Base-by-base conservation (phyloP, 352 stramenopile genomes). In the Globisporangium takayamanum region DNA sequence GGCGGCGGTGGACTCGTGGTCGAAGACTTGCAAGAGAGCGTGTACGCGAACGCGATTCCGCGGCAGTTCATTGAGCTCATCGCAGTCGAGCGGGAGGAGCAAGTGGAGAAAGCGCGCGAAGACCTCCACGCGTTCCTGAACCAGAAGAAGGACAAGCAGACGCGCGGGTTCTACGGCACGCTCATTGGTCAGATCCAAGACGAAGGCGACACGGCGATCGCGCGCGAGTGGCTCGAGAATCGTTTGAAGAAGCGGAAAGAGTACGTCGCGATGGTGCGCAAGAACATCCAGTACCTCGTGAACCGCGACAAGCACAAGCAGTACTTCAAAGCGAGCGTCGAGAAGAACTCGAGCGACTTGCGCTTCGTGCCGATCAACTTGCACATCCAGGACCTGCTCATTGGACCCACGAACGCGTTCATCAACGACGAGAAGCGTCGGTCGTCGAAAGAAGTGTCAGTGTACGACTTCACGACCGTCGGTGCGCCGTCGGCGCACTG, bases 111-210 rank as follows among this genome's bases (percentile, higher is more conserved):
- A 53, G 85, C 85, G 3, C 77, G 79, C 3, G 78, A 88, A 46
- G 83, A 95, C n/a, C 60, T 95, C 18, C 74, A 89, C 42, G 70
- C 61, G 33, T 93, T 92, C 63, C 57, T 92, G n/a, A 89, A 80
- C 54, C 78, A 92, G 62, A 95, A 92, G 68, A 94, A 92, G 64
- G 81, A 84, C 39, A 92, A 89, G 47, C 74, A 89, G 22, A 87
- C 88, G 55, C 73, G 80, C 30, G 84, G 82, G 0, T 92, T 95
- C 59, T 95, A 95, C 53, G 84, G 84, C 3, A 92, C 79, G 8
- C 63, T 95, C n/a, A 91, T 95, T 30, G 82, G 83, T 3, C 84
- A 92, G 52, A 95, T 95, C 56, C 83, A 95, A 50, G 85, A 94
- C 57, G 85, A 95, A 50, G 85, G 81, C 6, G 84, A 93, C 57